A percentile compares a stretch with the other conserved stretches of the same genome.
Evolutionary conservation across 225 moss, liverwort and hornwort genomes (phyloP).

Genomic region (Asterella californica): DNA sequence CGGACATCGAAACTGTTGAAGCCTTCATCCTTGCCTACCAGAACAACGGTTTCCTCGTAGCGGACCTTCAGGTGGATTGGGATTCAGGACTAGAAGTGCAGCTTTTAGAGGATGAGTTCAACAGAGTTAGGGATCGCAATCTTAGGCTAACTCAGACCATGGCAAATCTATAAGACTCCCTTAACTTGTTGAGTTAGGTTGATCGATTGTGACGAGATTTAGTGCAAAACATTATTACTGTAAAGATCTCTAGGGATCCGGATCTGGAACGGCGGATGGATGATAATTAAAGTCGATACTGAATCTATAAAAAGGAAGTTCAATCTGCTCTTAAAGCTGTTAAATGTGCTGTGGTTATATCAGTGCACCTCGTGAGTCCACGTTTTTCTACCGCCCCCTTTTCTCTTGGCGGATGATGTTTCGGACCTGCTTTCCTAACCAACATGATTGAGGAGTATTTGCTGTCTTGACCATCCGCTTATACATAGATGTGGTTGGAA

Average conservation of each 20-base stretch:
- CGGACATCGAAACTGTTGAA: slow-evolving; percentile 4
- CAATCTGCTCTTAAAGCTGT: too few species aligned
- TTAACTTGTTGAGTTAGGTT: not conserved
- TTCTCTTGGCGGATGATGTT: not conserved
- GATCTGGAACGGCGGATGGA: not conserved
- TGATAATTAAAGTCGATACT: not conserved
- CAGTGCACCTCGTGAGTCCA: not conserved
- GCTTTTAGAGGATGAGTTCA: slow-evolving; percentile 5
- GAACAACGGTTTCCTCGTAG: slow-evolving; percentile 4
- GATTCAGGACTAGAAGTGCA: slow-evolving; percentile 11
- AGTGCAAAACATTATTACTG: not conserved
- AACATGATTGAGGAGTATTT: not conserved
- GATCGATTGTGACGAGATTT: not conserved
- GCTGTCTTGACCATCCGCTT: not conserved
- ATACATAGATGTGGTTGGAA: not conserved
- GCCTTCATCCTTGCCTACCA: slow-evolving; percentile 13
- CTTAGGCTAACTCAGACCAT: not conserved
- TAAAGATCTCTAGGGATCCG: not conserved
- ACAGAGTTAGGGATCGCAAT: slow-evolving; percentile 11
- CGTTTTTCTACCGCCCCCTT: not conserved
- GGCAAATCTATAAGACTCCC: not conserved
- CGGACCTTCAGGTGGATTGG: slow-evolving; percentile 23
- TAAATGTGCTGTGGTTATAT: too few species aligned
- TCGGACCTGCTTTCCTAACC: not conserved
- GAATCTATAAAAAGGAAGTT: not conserved